A percentile compares a stretch with the other conserved stretches of the same genome.
Conservation (phyloP, 2,329 filamentous ascomycete species). For the Proliferodiscus dingleyae region DNA sequence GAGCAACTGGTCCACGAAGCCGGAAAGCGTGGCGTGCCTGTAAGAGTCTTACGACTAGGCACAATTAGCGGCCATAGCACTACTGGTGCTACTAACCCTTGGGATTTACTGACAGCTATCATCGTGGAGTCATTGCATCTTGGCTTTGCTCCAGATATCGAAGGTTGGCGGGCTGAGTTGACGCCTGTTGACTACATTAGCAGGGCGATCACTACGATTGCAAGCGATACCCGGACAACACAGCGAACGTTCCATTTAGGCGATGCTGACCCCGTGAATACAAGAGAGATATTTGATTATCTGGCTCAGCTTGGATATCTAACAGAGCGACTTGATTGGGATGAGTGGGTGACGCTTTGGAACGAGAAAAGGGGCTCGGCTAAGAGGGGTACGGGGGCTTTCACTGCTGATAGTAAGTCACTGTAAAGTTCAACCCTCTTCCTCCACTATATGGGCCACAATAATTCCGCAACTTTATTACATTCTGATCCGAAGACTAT, state of each 20-base stretch:
- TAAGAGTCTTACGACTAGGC: constrained; percentile 73
- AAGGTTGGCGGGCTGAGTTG: constrained; percentile 77
- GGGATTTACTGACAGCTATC: constrained; percentile 70
- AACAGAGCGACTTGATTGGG: constrained; percentile 61
- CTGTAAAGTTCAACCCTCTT: not conserved
- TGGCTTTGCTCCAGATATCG: constrained; percentile 63
- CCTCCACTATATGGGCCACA: not conserved
- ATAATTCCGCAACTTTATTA: not conserved
- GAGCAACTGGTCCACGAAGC: constrained; percentile 70
- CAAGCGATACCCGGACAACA: constrained; percentile 56
- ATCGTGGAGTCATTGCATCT: constrained; percentile 73
- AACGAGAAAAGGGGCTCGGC: constrained; percentile 60
- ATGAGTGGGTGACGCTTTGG: constrained; percentile 73
- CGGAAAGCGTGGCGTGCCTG: constrained; percentile 67
- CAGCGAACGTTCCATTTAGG: constrained; percentile 70
- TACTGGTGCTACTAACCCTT: constrained; percentile 72
- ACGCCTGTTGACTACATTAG: constrained; percentile 79
- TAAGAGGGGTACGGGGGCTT: constrained; percentile 64
- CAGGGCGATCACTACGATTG: constrained; percentile 65
- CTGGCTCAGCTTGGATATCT: constrained; percentile 65
- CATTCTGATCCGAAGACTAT: no score
- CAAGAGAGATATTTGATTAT: constrained; percentile 58
- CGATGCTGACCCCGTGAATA: constrained; percentile 66
- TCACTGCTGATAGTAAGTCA: constrained; percentile 59
- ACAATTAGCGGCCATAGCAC: constrained; percentile 75